phyloP scores from a whole-genome alignment of 305 asterid species.

The Petunia hybrid region DNA sequence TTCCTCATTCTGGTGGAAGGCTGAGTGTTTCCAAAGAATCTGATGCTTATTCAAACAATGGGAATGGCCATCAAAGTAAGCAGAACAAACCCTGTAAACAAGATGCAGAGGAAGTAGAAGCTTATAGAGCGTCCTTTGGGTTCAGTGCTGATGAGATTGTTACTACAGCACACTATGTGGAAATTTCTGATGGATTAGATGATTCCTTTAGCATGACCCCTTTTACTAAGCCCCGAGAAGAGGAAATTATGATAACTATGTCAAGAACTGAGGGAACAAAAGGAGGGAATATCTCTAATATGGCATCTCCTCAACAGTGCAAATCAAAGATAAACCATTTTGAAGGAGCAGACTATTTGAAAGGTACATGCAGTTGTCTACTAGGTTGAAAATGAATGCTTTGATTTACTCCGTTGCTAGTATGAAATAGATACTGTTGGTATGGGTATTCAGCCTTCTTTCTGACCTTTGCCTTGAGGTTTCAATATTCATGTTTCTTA shows the following conservation, averaged over 20 bases:
- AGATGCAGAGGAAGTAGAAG: slow-evolving; percentile 95
- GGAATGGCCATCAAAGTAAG: slow-evolving; percentile 67
- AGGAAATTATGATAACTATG: slow-evolving; percentile 47
- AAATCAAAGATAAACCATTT: slow-evolving; percentile 53
- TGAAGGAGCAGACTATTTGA: slow-evolving; percentile 47
- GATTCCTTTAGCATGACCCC: slow-evolving; percentile 79
- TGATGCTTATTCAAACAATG: slow-evolving; percentile 77
- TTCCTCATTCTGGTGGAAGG: slow-evolving; percentile 89
- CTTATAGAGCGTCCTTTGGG: slow-evolving; percentile 98
- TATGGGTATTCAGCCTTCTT: neutral
- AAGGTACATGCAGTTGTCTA: slow-evolving; percentile 27
- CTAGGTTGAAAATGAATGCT: too few species aligned
- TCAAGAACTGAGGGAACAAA: slow-evolving; percentile 47
- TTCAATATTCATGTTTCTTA: neutral
- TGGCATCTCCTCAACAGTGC: slow-evolving; percentile 46
- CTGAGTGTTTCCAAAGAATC: slow-evolving; percentile 89
- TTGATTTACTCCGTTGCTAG: slow-evolving; percentile 4
- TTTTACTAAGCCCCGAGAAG: slow-evolving; percentile 49
- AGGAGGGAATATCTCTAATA: slow-evolving; percentile 41
- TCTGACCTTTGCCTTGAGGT: neutral
- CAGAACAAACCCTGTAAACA: slow-evolving; percentile 68
- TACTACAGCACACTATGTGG: slow-evolving; percentile 86
- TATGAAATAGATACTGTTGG: neutral
- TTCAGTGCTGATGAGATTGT: slow-evolving; percentile 99
- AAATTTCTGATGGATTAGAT: slow-evolving; percentile 78